Evolutionary conservation across 345 rosid genomes (phyloP).

Genomic region (Eucalyptus shirleyi): DNA sequence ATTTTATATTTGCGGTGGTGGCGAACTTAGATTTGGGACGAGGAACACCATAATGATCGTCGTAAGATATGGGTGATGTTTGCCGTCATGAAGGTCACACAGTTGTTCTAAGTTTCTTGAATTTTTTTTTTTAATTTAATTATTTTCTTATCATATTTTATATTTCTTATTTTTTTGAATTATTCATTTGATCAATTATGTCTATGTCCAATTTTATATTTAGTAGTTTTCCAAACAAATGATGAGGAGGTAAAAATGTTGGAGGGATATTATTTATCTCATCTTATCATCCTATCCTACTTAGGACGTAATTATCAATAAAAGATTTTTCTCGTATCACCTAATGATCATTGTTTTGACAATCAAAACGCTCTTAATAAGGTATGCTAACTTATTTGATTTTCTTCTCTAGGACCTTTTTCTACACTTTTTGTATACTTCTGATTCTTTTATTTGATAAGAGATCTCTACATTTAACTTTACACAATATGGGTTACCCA

Average conservation of each 20-base stretch:
- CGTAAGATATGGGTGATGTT: not conserved
- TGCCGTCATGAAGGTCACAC: not conserved
- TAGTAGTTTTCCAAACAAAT: not conserved
- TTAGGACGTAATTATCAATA: not conserved
- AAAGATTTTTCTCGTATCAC: not conserved
- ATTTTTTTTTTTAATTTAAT: not conserved
- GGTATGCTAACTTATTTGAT: not conserved
- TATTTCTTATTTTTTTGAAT: not conserved
- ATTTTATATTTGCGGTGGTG: not conserved
- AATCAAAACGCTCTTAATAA: not conserved
- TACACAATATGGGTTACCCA: accelerated
- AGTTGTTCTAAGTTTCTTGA: not conserved
- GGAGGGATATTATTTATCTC: not conserved
- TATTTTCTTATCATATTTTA: not conserved
- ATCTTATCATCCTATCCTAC: not conserved
- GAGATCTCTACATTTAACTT: not conserved
- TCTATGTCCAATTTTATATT: not conserved
- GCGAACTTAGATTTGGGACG: not conserved
- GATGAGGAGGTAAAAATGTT: not conserved
- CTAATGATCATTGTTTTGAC: not conserved
- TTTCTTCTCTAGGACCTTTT: not conserved
- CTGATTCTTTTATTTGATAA: not conserved
- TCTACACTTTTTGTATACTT: not conserved
- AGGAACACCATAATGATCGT: not conserved
- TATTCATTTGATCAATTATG: not conserved